Evolutionary conservation across 305 asterid genomes (phyloP).

Genomic region (Fraxinus xanthoxyloides): DNA sequence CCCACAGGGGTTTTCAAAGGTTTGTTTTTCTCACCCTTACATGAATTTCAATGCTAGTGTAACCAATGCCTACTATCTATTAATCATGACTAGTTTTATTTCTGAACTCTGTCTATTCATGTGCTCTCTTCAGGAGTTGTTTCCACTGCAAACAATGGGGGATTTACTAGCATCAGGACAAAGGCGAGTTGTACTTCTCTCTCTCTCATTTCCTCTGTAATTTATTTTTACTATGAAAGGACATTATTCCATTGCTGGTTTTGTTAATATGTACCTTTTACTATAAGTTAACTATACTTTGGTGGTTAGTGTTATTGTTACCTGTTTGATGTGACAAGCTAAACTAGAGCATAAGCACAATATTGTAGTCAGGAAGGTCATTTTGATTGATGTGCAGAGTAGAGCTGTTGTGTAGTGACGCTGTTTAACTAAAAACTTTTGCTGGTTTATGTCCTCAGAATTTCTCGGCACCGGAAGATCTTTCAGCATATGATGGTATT

Average conservation of each 20-base stretch:
- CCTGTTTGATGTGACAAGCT: background rate
- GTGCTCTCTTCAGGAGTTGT: constrained; percentile 52
- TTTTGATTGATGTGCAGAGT: background rate
- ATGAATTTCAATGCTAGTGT: constrained; percentile 3
- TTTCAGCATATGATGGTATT: constrained; percentile 91
- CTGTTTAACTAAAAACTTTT: background rate
- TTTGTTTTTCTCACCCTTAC: constrained; percentile 28
- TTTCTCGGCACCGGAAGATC: constrained; percentile 74
- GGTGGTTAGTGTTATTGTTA: background rate
- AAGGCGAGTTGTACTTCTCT: constrained; percentile 43
- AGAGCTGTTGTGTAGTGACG: background rate
- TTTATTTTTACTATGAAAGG: background rate
- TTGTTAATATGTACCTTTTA: background rate
- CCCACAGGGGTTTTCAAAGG: constrained; percentile 90
- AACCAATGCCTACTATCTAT: background rate
- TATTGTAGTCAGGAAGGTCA: background rate
- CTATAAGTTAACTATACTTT: background rate
- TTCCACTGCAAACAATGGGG: constrained; percentile 93
- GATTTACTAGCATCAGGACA: constrained; percentile 87
- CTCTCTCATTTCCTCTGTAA: constrained; percentile 3
- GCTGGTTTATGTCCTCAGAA: constrained; percentile 45
- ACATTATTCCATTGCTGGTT: background rate
- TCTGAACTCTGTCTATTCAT: constrained; percentile 5
- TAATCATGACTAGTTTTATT: background rate
- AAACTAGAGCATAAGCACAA: background rate